Base-by-base conservation (phyloP, 2,329 filamentous ascomycete species). In the Penicillium olsonii region DNA sequence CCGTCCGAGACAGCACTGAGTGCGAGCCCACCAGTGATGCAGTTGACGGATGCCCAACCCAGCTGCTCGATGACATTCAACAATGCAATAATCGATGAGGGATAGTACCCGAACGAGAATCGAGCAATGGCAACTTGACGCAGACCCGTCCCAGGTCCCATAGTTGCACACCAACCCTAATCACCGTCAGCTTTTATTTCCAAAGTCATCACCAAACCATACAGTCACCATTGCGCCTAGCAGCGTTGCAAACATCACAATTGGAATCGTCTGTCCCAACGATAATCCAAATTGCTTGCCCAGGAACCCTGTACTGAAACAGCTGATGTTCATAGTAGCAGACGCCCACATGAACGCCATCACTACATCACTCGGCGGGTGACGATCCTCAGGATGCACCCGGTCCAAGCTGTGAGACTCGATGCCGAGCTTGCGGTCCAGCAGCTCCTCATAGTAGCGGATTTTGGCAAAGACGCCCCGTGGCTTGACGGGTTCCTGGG, bases 331-430 rank as follows among this genome's bases (percentile, higher is more conserved):
- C 72, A 80, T 75, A 1, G 76, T 79, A 9, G 72, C 74, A 37
- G 71, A 75, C 17, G 78, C 76, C 78, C 78, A 81, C 48, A 81
- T 67, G 49, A 79, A 62, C 10, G 76, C 77, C 78, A 81, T 81
- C 48, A 71, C 70, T 46, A 75, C 61, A 52, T 74, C 72, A 57
- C 75, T 74, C 17, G 64, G 67, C 67, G 52, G 38, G 12, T 49
- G 45, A 4, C 53, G 53, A 10, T 61, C 47, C 29, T 61, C 60
- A 27, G 77, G 72, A 5, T 68, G 68, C 54, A 77, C 75, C 47
- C 78, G 72, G 9, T 66, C 64, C 38, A 79, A 72, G 37, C 74
- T 75, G 41, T 78, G 65, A 2, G 75, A 71, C 62, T 81, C 78
- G 48, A 80, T 68, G 15, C 78, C 78, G 34, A 81, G 61, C 54